Evolutionary conservation across 2,329 filamentous ascomycete genomes (phyloP).

Genomic region (Colletotrichum theobromicola): DNA sequence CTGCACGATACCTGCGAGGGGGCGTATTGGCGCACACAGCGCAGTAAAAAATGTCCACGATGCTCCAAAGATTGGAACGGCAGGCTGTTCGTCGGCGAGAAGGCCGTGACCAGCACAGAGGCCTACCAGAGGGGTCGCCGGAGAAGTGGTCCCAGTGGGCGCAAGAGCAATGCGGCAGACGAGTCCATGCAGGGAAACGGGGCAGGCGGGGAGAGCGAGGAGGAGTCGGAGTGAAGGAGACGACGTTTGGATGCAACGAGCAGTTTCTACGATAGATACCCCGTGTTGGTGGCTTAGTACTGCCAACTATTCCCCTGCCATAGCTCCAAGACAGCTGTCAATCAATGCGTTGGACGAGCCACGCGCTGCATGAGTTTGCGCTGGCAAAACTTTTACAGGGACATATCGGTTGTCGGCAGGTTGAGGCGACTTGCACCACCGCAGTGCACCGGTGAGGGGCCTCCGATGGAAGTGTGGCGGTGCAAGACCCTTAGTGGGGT

Average conservation of each 20-base stretch:
- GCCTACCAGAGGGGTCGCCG: conserved; percentile 51
- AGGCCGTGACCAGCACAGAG: conserved; percentile 59
- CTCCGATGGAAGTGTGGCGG: conserved; percentile 8
- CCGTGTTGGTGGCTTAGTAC: not conserved
- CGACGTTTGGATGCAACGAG: not conserved
- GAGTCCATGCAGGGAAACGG: conserved; percentile 27
- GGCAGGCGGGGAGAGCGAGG: conserved; percentile 29
- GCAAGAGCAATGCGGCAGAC: conserved; percentile 36
- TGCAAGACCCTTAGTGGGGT: not conserved
- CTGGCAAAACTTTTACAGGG: not conserved
- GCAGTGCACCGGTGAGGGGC: not conserved
- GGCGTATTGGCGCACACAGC: conserved; percentile 73
- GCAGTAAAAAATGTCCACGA: conserved; percentile 67
- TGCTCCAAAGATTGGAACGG: conserved; percentile 59
- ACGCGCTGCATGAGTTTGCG: not conserved
- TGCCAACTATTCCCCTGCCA: not conserved
- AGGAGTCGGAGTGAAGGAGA: not conserved
- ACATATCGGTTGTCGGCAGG: not conserved
- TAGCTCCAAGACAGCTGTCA: not conserved
- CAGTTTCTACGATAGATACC: conserved; percentile 12
- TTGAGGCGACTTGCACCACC: not conserved
- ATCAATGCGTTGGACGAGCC: not conserved
- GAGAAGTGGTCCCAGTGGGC: conserved; percentile 32
- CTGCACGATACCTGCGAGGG: conserved; percentile 80
- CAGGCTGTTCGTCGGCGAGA: conserved; percentile 58